phyloP scores from a whole-genome alignment of 768 basidiomycete genomes.

The Russula sp. region DNA sequence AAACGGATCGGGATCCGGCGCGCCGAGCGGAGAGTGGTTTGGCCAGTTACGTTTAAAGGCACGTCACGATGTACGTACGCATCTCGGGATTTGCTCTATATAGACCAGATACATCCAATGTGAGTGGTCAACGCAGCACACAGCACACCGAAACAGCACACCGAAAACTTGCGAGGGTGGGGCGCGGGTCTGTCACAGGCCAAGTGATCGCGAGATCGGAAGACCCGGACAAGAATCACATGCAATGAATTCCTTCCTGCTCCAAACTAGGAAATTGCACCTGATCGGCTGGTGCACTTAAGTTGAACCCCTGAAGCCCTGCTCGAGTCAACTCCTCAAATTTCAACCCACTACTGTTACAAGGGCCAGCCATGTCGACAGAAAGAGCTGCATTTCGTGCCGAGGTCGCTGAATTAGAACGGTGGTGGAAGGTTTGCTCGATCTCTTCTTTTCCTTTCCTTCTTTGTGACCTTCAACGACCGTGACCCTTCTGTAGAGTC shows the following conservation, averaged over 20 bases:
- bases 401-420: slow-evolving; percentile 80
- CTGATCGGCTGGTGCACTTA: background rate
- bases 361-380: slow-evolving; percentile 45
- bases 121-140: too few relatives aligned
- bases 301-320: background rate
- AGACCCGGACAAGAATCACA: slow-evolving; percentile 7
- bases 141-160: too few relatives aligned
- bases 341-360: background rate
- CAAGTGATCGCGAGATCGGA: background rate
- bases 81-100: too few relatives aligned
- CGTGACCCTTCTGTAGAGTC: slow-evolving; percentile 43
- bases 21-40: too few relatives aligned
- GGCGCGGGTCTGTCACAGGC: too few relatives aligned
- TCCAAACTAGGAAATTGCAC: slow-evolving; percentile 1
- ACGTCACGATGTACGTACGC: too few relatives aligned
- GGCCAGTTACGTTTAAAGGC: too few relatives aligned
- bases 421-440: slow-evolving; percentile 80
- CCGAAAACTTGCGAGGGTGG: too few relatives aligned
- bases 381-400: slow-evolving; percentile 66
- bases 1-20: too few relatives aligned
- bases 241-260: background rate
- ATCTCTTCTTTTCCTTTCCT: background rate
- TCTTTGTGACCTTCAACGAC: background rate
- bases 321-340: too few relatives aligned
- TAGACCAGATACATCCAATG: too few relatives aligned